Evolutionary conservation across 2,329 filamentous ascomycete species (phyloP).

Genomic region (Chaetomiaceae sp.): DNA sequence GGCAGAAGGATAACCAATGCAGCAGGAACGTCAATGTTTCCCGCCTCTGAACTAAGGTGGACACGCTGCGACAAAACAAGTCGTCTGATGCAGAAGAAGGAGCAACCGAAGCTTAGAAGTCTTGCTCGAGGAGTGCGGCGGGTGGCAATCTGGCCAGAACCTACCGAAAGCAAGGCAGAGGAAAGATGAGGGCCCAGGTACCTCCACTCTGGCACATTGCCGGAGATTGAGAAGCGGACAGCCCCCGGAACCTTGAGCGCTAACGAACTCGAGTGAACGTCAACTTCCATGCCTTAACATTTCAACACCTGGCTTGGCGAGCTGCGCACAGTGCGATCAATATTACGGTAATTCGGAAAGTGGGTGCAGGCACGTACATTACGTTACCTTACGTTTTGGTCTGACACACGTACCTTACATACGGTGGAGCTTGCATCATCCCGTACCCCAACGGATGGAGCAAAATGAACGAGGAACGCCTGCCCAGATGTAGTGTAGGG

Average conservation of each 20-base stretch:
- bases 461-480: too few species aligned
- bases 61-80: background rate
- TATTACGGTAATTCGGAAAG: too few species aligned
- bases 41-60: background rate
- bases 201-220: conserved; percentile 12
- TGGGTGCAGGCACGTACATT: too few species aligned
- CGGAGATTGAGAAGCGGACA: conserved; percentile 16
- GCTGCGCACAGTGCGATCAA: too few species aligned
- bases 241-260: conserved; percentile 12
- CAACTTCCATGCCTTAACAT: too few species aligned
- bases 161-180: conserved; percentile 9
- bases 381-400: too few species aligned
- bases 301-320: too few species aligned
- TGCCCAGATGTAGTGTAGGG: too few species aligned
- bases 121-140: background rate
- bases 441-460: too few species aligned
- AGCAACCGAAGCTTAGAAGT: background rate
- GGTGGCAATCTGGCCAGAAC: conserved; percentile 25
- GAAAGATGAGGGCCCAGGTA: conserved; percentile 16
- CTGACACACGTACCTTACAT: too few species aligned
- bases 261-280: too few species aligned
- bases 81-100: background rate
- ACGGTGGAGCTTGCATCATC: too few species aligned
- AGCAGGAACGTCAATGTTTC: background rate
- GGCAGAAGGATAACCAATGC: conserved; percentile 15